Evolutionary conservation across 192 early-diverging fungal genomes (phyloP).

Genomic region (Coemansia sp.): DNA sequence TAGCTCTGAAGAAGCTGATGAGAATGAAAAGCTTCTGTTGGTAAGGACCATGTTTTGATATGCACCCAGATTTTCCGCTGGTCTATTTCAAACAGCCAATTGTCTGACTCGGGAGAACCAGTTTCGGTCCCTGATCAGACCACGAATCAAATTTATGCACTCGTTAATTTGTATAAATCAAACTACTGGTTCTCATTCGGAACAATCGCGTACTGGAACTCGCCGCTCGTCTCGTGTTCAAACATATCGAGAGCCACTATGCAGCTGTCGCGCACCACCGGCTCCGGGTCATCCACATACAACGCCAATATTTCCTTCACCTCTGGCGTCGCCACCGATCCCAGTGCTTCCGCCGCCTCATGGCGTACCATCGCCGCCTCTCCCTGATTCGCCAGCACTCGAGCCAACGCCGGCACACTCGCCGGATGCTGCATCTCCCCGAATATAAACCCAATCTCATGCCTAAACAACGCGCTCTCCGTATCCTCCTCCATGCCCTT

Average conservation of each 20-base stretch:
- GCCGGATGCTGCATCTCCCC: conserved; percentile 96
- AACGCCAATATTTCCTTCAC: conserved; percentile 70
- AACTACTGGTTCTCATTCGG: conserved; percentile 19
- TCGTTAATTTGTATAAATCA: too few relatives aligned
- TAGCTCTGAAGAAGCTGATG: too few relatives aligned
- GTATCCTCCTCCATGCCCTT: conserved; percentile 78
- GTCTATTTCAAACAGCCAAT: too few relatives aligned
- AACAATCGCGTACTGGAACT: conserved; percentile 84
- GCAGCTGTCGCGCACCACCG: conserved; percentile 89
- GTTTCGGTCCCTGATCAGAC: too few relatives aligned
- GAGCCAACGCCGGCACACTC: conserved; percentile 78
- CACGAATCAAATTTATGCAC: too few relatives aligned
- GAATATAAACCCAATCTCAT: conserved; percentile 96
- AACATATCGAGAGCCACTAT: conserved; percentile 95
- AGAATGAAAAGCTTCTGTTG: too few relatives aligned
- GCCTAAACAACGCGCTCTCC: conserved; percentile 80
- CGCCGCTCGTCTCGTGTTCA: conserved; percentile 82
- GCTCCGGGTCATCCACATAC: conserved; percentile 73
- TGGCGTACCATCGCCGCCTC: conserved; percentile 95
- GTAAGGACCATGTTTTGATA: too few relatives aligned
- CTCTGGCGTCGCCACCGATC: conserved; percentile 90
- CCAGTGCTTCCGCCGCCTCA: conserved; percentile 95
- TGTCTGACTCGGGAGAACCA: too few relatives aligned
- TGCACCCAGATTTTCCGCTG: too few relatives aligned
- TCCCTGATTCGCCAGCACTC: conserved; percentile 68